Conservation (phyloP, 768 basidiomycete genomes). For the Pleurotus tuber-regium region DNA sequence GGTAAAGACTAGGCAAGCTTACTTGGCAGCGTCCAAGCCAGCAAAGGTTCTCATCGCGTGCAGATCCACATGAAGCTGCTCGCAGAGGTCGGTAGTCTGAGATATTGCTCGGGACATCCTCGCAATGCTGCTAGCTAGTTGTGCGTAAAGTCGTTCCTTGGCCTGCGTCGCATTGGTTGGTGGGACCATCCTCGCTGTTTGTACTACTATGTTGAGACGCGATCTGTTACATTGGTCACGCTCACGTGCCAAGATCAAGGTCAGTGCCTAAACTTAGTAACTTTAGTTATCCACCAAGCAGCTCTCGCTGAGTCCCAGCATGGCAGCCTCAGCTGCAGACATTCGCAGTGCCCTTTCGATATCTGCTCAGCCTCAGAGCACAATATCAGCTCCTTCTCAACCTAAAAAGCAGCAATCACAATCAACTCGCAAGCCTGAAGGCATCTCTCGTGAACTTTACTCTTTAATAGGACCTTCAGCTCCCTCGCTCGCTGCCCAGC, state of each 20-base stretch:
- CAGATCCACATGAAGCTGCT: constrained; percentile 71
- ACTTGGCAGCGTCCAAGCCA: constrained; percentile 82
- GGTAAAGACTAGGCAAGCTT: constrained; percentile 23
- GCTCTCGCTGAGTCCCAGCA: constrained; percentile 23
- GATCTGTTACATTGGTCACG: no score
- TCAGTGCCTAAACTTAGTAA: not conserved
- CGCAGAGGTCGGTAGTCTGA: constrained; percentile 76
- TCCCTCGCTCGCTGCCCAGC: constrained; percentile 78
- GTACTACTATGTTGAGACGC: no score
- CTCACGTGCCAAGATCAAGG: constrained; percentile 15
- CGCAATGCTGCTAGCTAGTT: constrained; percentile 66
- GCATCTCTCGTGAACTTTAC: constrained; percentile 91
- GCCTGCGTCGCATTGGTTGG: constrained; percentile 68
- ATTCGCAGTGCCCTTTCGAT: constrained; percentile 82
- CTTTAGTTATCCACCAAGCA: constrained; percentile 28
- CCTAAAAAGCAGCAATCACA: constrained; percentile 41
- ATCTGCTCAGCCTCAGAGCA: constrained; percentile 32
- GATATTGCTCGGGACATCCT: constrained; percentile 66
- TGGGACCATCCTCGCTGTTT: constrained; percentile 2
- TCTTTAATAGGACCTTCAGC: constrained; percentile 93
- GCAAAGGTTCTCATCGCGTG: constrained; percentile 79
- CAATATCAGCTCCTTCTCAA: constrained; percentile 43
- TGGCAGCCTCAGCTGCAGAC: constrained; percentile 76
- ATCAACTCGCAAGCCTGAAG: constrained; percentile 70
- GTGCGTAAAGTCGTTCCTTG: constrained; percentile 79